These are phyloP conservation scores for Paratinospora sagittata DNA, from an alignment of 164 flowering plant genomes.

Conservation along the genomic window DNA sequence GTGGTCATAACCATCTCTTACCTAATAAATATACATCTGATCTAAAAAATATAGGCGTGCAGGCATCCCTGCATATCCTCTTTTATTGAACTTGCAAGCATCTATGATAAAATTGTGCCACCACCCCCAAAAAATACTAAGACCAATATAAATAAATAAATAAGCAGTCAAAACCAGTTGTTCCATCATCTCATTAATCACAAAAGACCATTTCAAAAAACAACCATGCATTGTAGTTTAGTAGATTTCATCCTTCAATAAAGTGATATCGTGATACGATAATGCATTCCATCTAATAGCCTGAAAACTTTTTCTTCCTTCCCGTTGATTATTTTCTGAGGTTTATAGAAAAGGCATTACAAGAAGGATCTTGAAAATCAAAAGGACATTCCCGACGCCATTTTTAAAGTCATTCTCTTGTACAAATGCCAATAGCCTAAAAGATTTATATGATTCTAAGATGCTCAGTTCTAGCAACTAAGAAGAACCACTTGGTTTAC, in stretches of 20 bases:
- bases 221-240: background rate
- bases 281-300: background rate
- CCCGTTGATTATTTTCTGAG: background rate
- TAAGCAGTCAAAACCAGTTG: no score
- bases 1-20: background rate
- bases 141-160: no score
- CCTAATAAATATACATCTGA: background rate
- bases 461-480: no score
- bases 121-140: no score
- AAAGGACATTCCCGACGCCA: background rate
- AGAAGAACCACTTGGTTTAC: no score
- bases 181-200: no score
- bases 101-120: background rate
- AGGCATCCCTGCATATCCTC: background rate
- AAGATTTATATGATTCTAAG: no score
- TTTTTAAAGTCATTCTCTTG: no score
- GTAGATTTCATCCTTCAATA: background rate
- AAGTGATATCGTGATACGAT: background rate
- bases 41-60: no score
- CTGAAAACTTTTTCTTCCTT: background rate
- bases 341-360: background rate
- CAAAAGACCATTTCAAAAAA: background rate
- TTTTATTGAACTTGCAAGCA: background rate
- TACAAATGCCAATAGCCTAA: no score
- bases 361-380: background rate